A percentile compares a stretch with the other conserved stretches of the same genome.
Conservation (phyloP, 2,329 filamentous ascomycete species). For the Xylariaceae sp. region DNA sequence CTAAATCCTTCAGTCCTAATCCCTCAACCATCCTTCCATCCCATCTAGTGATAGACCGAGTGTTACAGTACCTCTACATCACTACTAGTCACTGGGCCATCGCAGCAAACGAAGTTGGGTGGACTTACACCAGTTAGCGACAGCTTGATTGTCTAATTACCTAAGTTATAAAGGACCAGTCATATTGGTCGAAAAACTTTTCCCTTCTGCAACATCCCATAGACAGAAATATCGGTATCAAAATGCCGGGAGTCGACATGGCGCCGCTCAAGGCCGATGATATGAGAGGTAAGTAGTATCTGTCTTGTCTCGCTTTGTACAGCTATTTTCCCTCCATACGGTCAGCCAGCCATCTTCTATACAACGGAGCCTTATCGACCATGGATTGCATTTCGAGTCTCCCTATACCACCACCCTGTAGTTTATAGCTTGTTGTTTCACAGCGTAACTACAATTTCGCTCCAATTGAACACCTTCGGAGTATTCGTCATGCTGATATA, state of each 20-base stretch:
- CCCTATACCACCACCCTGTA: too few relatives aligned
- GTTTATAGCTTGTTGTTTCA: too few relatives aligned
- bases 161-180: not conserved
- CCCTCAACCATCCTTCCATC: not conserved
- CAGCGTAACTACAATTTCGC: not conserved
- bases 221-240: conserved; percentile 23
- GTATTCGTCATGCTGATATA: conserved; percentile 39
- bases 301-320: not conserved
- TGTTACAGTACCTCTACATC: not conserved
- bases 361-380: conserved; percentile 1
- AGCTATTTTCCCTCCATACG: too few relatives aligned
- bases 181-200: not conserved
- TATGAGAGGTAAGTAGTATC: conserved; percentile 45
- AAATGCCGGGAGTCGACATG: conserved; percentile 45
- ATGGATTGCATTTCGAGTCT: not conserved
- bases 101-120: conserved; percentile 5
- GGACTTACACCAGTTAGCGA: not conserved
- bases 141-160: not conserved
- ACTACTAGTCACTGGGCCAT: not conserved
- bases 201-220: conserved; percentile 1
- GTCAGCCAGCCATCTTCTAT: too few relatives aligned
- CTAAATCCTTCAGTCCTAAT: not conserved
- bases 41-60: too few relatives aligned
- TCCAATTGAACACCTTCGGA: not conserved
- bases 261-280: conserved; percentile 44